Percentiles rank a stretch among this genome's conserved stretches.
Evolutionary conservation across 2,329 filamentous ascomycete genomes (phyloP).

Genomic region (Verticillium nonalfalfae): DNA sequence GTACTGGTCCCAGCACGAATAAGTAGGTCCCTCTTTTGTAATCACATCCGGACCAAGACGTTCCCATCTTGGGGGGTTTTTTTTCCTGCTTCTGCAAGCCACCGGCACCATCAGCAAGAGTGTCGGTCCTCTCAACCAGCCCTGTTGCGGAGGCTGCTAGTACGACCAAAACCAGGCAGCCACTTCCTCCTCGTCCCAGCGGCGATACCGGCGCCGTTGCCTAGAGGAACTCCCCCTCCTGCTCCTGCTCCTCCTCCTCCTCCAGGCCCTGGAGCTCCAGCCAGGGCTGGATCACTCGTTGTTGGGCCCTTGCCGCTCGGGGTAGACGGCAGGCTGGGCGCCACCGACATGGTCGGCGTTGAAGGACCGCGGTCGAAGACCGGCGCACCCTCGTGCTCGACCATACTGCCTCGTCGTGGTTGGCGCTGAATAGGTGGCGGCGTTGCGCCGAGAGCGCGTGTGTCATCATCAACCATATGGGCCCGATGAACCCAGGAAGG

Average conservation of each 20-base stretch:
- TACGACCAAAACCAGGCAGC: slow-evolving; percentile 22
- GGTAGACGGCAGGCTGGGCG: background rate
- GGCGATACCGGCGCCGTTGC: slow-evolving; percentile 2
- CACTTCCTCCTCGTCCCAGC: slow-evolving; percentile 18
- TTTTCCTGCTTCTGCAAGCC: background rate
- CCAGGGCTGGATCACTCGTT: background rate
- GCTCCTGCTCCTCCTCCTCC: background rate
- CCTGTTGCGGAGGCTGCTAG: slow-evolving; percentile 19
- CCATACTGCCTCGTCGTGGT: slow-evolving; percentile 11
- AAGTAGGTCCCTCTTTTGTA: background rate
- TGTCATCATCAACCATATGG: slow-evolving; percentile 33
- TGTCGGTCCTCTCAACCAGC: background rate
- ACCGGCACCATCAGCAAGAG: background rate
- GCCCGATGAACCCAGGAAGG: slow-evolving; percentile 31
- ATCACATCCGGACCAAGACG: background rate
- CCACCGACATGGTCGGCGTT: slow-evolving; percentile 1
- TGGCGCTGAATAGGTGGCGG: slow-evolving; percentile 51
- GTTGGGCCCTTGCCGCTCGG: slow-evolving; percentile 3
- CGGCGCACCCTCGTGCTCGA: slow-evolving; percentile 10
- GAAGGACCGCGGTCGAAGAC: background rate
- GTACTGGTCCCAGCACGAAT: background rate
- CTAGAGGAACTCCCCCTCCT: slow-evolving; percentile 5
- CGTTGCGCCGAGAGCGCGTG: slow-evolving; percentile 34
- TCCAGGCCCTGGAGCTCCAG: background rate
- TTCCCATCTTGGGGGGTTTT: background rate